Percentiles rank a stretch among this genome's conserved stretches.
phyloP scores from a whole-genome alignment of 1,284 basidiomycete genomes.

The Ceratobasidium sp. region DNA sequence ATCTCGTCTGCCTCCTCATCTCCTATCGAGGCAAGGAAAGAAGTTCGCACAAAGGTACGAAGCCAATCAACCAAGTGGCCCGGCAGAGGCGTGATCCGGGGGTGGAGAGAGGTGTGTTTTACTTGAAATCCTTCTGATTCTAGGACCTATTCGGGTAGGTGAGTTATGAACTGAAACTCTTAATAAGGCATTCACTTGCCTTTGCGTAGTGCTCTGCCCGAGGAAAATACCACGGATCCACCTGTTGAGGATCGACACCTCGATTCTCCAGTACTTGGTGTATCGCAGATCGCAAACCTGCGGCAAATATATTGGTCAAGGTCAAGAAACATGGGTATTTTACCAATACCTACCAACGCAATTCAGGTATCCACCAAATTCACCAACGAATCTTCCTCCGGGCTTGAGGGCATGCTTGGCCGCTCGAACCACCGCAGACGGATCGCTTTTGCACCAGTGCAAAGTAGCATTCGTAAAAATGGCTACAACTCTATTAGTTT shows the following conservation, averaged over 20 bases:
- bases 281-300: slow-evolving; percentile 74
- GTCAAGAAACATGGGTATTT: no score
- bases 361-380: slow-evolving; percentile 85
- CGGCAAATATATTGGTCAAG: slow-evolving; percentile 15
- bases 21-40: slow-evolving; percentile 66
- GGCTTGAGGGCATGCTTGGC: slow-evolving; percentile 72
- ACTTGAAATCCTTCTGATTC: slow-evolving; percentile 69
- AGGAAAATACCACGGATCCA: slow-evolving; percentile 90
- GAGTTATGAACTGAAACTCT: slow-evolving; percentile 3
- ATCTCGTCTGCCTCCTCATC: slow-evolving; percentile 70
- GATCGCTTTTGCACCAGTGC: slow-evolving; percentile 87
- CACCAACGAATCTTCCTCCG: slow-evolving; percentile 78
- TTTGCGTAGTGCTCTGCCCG: slow-evolving; percentile 73
- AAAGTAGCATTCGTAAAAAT: slow-evolving; percentile 84
- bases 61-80: slow-evolving; percentile 79
- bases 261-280: slow-evolving; percentile 68
- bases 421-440: slow-evolving; percentile 72
- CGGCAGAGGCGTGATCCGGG: slow-evolving; percentile 76
- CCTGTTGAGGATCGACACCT: slow-evolving; percentile 68
- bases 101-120: slow-evolving; percentile 69
- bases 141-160: slow-evolving; percentile 64
- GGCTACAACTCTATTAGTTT: slow-evolving; percentile 54
- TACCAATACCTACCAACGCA: slow-evolving; percentile 65
- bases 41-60: slow-evolving; percentile 72
- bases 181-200: slow-evolving; percentile 57